phyloP scores from a whole-genome alignment of 495 filamentous ascomycete genomes.

The Aspergillus nidulans region DNA sequence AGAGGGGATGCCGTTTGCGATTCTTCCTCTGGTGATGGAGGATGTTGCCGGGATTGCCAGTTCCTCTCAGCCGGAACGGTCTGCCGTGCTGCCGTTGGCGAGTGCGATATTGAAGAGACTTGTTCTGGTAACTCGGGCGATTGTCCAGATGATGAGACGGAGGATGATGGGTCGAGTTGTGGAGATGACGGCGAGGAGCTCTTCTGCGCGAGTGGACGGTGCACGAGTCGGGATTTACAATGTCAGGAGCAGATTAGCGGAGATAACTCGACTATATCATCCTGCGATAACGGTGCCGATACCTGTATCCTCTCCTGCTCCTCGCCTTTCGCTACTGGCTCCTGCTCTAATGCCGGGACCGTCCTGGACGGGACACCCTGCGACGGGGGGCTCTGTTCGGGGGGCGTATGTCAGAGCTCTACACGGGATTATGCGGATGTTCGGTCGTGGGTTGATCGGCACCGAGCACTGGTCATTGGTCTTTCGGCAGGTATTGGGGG shows the following conservation, averaged over 20 bases:
- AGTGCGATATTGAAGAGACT: conserved; percentile 72
- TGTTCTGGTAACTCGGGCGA: conserved; percentile 62
- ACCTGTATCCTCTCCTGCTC: conserved; percentile 69
- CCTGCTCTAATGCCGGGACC: conserved; percentile 73
- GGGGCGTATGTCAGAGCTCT: conserved; percentile 51
- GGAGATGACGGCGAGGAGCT: conserved; percentile 42
- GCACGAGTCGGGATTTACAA: conserved; percentile 68
- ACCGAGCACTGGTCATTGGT: conserved; percentile 65
- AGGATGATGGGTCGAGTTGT: conserved; percentile 62
- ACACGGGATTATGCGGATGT: conserved; percentile 38
- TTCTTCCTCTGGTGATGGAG: conserved; percentile 52
- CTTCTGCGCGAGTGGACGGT: conserved; percentile 77
- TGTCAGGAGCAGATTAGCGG: conserved; percentile 1
- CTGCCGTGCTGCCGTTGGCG: conserved; percentile 67
- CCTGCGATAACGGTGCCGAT: conserved; percentile 49
- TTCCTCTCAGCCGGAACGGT: conserved; percentile 57
- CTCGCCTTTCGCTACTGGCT: conserved; percentile 41
- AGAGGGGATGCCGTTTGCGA: conserved; percentile 67
- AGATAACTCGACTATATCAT: conserved; percentile 2
- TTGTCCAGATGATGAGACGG: conserved; percentile 63
- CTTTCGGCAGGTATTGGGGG: conserved; percentile 59
- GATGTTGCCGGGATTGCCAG: conserved; percentile 70
- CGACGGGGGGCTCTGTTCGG: conserved; percentile 64
- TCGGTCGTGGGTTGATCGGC: conserved; percentile 55
- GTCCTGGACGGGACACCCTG: conserved; percentile 84